Evolutionary conservation across 2,329 filamentous ascomycete genomes (phyloP), one percentile per base, ranked within the genome.

Genomic region (Claviceps paspali): DNA sequence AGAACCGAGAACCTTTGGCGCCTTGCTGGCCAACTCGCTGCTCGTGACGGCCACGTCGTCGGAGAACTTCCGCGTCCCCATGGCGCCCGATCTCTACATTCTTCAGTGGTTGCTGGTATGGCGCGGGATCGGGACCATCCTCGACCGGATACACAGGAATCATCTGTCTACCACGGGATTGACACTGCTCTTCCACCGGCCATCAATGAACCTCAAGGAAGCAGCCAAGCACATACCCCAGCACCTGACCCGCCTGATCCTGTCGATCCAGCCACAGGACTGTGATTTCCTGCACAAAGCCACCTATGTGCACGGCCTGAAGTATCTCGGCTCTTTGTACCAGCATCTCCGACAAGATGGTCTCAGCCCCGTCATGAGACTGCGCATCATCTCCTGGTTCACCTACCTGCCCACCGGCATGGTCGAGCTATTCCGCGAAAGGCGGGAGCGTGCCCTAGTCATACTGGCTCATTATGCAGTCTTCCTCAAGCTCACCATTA

Each of bases 81-180:
- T 64, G 33, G 50, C 51, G 14, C 58, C 55, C 31, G 58, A 61
- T 2, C 56, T 73, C 2, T 70, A 65, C 45, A 62, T 73, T 22
- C 49, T 73, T 31, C 63, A 73, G 47, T 75, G 70, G 69, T 67
- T 73, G 52, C 46, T 63, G 3, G 57, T 74, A 10, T 75, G 69
- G 68, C 57, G 62, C 8, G 70, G 70, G 8, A 72, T 61, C 19
- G 59, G 65, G 22, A 49, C 67, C 12, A 66, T 73, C 22, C 53
- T 71, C 28, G 52, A 64, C 0, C 42, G 50, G 15, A 51, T 55
- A 40, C 47, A 48, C 4, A 38, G 50, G 1, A 43, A 47, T 14
- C 45, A 37, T 11, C 43, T 57, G 14, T 38, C 54, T 33, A 50
- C 60, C 2, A 62, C 65, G 0, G 69, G 67, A 12, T 47, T 73